Conservation (phyloP, 306 rosid species). For the Sicyos edulis region DNA sequence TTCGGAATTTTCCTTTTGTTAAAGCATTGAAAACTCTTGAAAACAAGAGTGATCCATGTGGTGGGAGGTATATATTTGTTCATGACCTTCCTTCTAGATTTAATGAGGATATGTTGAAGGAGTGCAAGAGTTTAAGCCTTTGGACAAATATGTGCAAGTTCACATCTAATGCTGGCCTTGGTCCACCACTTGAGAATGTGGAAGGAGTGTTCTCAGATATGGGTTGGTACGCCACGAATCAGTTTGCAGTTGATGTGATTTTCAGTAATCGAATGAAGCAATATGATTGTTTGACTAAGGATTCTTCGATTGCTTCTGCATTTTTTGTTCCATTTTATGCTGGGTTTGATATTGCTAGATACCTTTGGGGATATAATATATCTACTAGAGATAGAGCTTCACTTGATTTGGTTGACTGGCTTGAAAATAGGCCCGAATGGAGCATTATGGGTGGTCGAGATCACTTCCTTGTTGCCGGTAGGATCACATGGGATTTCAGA, state of each 20-base stretch:
- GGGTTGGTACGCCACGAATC: slow-evolving; percentile 94
- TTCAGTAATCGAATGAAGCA: slow-evolving; percentile 93
- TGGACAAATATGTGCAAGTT: slow-evolving; percentile 99
- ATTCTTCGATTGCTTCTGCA: slow-evolving; percentile 85
- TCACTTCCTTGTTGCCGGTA: slow-evolving; percentile 92
- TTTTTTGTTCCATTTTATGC: slow-evolving; percentile 94
- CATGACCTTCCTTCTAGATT: slow-evolving; percentile 86
- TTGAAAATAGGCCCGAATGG: slow-evolving; percentile 94
- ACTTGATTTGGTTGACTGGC: slow-evolving; percentile 81
- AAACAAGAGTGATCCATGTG: slow-evolving; percentile 94
- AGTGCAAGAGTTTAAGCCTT: slow-evolving; percentile 68
- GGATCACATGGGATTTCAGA: slow-evolving; percentile 97
- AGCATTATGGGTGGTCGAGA: slow-evolving; percentile 76
- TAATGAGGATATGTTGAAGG: slow-evolving; percentile 89
- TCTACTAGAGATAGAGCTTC: slow-evolving; percentile 90
- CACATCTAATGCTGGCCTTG: slow-evolving; percentile 88
- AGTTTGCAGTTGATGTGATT: slow-evolving; percentile 92
- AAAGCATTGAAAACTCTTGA: slow-evolving; percentile 60
- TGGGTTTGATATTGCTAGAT: slow-evolving; percentile 86
- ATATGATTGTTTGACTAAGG: slow-evolving; percentile 77
- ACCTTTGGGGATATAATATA: slow-evolving; percentile 85
- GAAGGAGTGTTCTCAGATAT: slow-evolving; percentile 81
- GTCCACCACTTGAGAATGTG: slow-evolving; percentile 88
- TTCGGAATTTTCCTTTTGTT: slow-evolving; percentile 47
- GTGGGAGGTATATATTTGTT: slow-evolving; percentile 89